Evolutionary conservation across 257 asterid genomes (phyloP).

Genomic region (Primulina eburnea): DNA sequence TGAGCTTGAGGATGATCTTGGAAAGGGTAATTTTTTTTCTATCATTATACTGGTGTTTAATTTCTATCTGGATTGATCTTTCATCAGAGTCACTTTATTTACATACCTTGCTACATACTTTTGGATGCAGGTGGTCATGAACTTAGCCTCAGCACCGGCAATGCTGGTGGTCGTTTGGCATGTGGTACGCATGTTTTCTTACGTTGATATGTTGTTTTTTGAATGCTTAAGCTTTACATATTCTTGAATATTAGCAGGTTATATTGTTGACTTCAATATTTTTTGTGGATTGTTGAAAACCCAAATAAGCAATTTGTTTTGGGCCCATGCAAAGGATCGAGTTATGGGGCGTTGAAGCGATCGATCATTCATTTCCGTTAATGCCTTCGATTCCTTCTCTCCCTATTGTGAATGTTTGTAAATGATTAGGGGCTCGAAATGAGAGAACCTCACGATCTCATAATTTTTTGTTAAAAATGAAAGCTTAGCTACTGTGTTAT

Average conservation of each 20-base stretch:
- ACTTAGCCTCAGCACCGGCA: constrained; percentile 88
- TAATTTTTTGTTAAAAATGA: too few species aligned
- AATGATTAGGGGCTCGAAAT: too few species aligned
- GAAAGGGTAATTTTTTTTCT: constrained; percentile 60
- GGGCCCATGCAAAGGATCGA: too few species aligned
- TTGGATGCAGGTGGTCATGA: constrained; percentile 77
- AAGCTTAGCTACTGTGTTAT: too few species aligned
- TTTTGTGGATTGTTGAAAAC: too few species aligned
- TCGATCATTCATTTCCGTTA: too few species aligned
- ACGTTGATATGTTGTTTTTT: constrained; percentile 12
- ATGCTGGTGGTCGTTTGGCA: constrained; percentile 96
- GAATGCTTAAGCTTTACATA: neutral
- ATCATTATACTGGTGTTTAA: constrained; percentile 6
- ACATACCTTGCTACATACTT: constrained; percentile 11
- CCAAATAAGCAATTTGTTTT: too few species aligned
- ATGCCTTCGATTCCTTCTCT: too few species aligned
- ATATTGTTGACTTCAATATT: neutral
- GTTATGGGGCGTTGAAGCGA: too few species aligned
- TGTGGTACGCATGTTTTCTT: constrained; percentile 61
- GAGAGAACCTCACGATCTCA: too few species aligned
- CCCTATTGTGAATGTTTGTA: too few species aligned
- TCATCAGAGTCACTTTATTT: neutral
- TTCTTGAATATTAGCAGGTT: neutral
- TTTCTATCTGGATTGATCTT: neutral
- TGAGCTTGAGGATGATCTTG: constrained; percentile 91